A percentile compares a stretch with the other conserved stretches of the same genome.
phyloP scores from a whole-genome alignment of 805 yeast species.

The Millerozyma miso region DNA sequence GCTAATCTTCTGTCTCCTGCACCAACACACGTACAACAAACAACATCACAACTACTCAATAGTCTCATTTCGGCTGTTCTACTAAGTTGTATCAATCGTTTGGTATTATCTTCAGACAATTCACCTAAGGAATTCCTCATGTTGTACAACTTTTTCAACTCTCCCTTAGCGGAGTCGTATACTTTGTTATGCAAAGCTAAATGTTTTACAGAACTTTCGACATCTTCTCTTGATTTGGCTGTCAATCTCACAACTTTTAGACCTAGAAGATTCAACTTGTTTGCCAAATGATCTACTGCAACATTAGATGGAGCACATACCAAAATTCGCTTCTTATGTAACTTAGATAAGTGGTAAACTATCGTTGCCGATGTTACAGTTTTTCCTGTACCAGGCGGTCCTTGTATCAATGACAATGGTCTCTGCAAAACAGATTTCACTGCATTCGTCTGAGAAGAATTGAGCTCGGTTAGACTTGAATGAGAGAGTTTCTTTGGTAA shows the following conservation, averaged over 20 bases:
- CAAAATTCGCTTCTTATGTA: slow-evolving; percentile 60
- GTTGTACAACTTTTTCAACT: slow-evolving; percentile 53
- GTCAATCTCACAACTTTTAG: slow-evolving; percentile 72
- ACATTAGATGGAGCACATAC: slow-evolving; percentile 96
- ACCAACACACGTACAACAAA: slow-evolving; percentile 90
- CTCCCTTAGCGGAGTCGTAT: slow-evolving; percentile 44
- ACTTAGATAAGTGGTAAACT: slow-evolving; percentile 65
- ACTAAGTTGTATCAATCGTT: slow-evolving; percentile 37
- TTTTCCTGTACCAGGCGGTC: slow-evolving; percentile 85
- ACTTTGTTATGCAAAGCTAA: slow-evolving; percentile 57
- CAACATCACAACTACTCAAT: slow-evolving; percentile 62
- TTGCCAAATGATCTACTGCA: slow-evolving; percentile 88
- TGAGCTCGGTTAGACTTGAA: slow-evolving; percentile 65
- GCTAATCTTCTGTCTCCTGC: slow-evolving; percentile 74
- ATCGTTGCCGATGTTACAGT: slow-evolving; percentile 91
- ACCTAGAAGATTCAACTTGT: slow-evolving; percentile 65
- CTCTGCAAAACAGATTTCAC: slow-evolving; percentile 62
- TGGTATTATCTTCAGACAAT: slow-evolving; percentile 52
- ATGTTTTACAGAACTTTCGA: slow-evolving; percentile 58
- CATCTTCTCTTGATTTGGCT: slow-evolving; percentile 78
- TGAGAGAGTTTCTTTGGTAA: slow-evolving; percentile 61
- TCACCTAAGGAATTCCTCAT: slow-evolving; percentile 68
- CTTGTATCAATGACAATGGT: slow-evolving; percentile 82
- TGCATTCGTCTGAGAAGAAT: slow-evolving; percentile 76
- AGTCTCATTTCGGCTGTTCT: slow-evolving; percentile 47